Percentiles rank a stretch among this genome's conserved stretches.
These are phyloP conservation scores for Penicillium herquei DNA, from an alignment of 495 filamentous ascomycete genomes.

Conservation along the genomic window DNA sequence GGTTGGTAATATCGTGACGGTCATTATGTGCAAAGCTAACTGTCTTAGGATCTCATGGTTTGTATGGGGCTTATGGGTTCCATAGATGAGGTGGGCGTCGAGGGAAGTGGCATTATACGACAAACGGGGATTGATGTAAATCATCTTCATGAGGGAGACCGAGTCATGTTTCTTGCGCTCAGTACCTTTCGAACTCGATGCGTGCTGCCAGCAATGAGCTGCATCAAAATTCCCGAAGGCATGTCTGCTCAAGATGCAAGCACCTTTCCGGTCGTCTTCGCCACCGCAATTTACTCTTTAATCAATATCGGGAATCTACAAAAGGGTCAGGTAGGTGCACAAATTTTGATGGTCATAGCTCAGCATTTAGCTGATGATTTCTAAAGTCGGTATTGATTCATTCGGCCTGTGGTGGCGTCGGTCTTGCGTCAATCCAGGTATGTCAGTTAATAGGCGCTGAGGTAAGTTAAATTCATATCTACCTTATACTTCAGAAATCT, in stretches of 20 bases:
- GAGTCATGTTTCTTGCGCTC: constrained; percentile 35
- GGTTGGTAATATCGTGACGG: neutral
- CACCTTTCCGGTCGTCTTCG: constrained; percentile 39
- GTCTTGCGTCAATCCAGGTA: constrained; percentile 20
- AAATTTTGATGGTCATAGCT: neutral
- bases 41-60: constrained; percentile 31
- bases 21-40: neutral
- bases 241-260: constrained; percentile 43
- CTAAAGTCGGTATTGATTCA: constrained; percentile 25
- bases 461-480: no score
- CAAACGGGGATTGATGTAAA: constrained; percentile 26
- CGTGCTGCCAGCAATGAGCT: constrained; percentile 12
- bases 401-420: constrained; percentile 25
- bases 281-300: constrained; percentile 39
- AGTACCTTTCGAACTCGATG: constrained; percentile 29
- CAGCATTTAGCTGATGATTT: neutral
- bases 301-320: constrained; percentile 29
- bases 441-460: constrained; percentile 16
- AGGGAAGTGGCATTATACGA: constrained; percentile 40
- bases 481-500: neutral
- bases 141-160: constrained; percentile 33
- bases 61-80: constrained; percentile 37
- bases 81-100: constrained; percentile 36
- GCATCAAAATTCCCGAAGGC: constrained; percentile 27
- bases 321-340: neutral